Base-by-base conservation (phyloP, 2,329 filamentous ascomycete species). In the Blastomyces percursus region DNA sequence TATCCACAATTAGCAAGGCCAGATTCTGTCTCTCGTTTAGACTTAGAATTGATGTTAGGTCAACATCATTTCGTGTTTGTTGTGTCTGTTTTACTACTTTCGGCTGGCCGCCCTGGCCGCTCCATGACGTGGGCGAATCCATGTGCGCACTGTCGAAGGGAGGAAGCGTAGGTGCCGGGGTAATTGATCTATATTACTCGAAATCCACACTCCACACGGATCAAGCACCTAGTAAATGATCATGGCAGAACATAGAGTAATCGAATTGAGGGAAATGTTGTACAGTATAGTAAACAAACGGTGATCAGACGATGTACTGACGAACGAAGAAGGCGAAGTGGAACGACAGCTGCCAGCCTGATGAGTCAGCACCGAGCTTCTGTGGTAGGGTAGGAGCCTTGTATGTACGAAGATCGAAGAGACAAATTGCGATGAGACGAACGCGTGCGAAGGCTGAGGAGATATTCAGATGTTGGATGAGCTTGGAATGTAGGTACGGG, bases 1-100 rank as follows among this genome's bases (percentile, higher is more conserved):
- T 72, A 60, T 72, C 70, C 14, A 75, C 74, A 19, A 79, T 69
- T 2, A 79, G 70, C 3, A 76, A 67, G 11, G 75, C 78, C 46
- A 79, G 66, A 50, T 78, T 75, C 16, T 68, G 76, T 16, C 77
- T 74, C 66, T 79, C 76, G 40, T 71, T 71, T 59, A 75, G 69
- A 61, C 76, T 71, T 48, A 79, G 66, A 59, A 78, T 72, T 54
- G 75, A 75, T 50, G 72, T 75, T 55, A 79, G 69, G 67, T 77
- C 76, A 68, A 75, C 66, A 62, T 67, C 64, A 55, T 59, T 62
- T 8, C 59, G 40, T 21, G 24, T 54, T 60, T 61, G 60, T 35
- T 64, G 61, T 30, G 11, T 16, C 21, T 32, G 40, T 19, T 42
- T 30, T 19, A 21, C 55, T 16, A 14, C 30, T 11, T 48, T 42